phyloP scores from a whole-genome alignment of 805 yeast species.

The Barnettozyma californica region DNA sequence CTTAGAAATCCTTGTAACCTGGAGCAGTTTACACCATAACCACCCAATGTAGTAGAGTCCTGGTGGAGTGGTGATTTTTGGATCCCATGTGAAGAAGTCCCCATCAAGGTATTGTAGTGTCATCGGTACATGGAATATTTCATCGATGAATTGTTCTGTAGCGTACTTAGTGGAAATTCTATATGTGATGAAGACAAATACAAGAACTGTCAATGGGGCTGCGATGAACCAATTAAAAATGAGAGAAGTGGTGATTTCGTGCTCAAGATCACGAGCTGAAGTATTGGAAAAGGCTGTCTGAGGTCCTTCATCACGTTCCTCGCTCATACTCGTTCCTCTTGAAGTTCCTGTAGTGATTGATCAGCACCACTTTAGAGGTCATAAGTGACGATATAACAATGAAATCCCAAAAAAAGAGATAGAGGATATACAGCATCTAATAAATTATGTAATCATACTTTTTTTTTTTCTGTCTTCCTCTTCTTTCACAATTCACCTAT shows the following conservation, averaged over 20 bases:
- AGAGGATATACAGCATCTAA: too few relatives aligned
- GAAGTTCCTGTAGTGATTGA: not conserved
- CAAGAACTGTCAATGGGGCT: conserved; percentile 27
- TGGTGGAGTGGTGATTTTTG: conserved; percentile 95
- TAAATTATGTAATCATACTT: too few relatives aligned
- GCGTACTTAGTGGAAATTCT: conserved; percentile 25
- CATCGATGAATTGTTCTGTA: conserved; percentile 50
- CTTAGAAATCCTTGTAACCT: conserved; percentile 17
- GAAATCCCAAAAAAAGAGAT: too few relatives aligned
- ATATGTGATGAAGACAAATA: conserved; percentile 25
- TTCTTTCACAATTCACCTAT: too few relatives aligned
- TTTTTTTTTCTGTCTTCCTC: too few relatives aligned
- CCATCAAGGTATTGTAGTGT: conserved; percentile 60
- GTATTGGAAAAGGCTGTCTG: not conserved
- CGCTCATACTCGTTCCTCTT: not conserved
- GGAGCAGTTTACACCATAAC: conserved; percentile 26
- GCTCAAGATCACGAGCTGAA: conserved; percentile 19
- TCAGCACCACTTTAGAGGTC: not conserved
- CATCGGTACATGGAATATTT: conserved; percentile 81
- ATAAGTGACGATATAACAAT: too few relatives aligned
- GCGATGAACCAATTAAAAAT: conserved; percentile 29
- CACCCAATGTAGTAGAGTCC: conserved; percentile 64
- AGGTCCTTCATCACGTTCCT: not conserved
- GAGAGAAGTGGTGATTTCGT: conserved; percentile 22
- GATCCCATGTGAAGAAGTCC: conserved; percentile 68